Base-by-base conservation (phyloP, 2,329 filamentous ascomycete species). In the Sarocladiaceae sp. region DNA sequence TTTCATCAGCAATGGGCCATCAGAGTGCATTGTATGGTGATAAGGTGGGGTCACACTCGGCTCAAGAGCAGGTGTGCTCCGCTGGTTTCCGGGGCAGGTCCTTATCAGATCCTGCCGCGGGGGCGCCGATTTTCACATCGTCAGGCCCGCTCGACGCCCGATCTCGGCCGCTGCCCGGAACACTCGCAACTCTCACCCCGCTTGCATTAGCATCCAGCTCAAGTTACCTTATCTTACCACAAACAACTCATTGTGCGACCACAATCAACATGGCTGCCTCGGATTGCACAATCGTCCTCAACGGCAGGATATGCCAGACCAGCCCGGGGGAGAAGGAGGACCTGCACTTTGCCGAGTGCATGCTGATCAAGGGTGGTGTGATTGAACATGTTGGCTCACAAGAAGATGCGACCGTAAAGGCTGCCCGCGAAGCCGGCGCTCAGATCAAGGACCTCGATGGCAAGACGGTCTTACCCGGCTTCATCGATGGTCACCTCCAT, bases 401-500 rank as follows among this genome's bases (percentile, higher is more conserved):
- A 4, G 54, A 60, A 0, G 62, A 68, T 48, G 35, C 52, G 0
- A 53, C 55, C 11, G 60, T 63, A 2, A 35, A 52, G 2, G 50
- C 56, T 1, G 67, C 65, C 3, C 59, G 57, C 31, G 51, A 55
- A 3, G 53, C 54, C 3, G 65, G 61, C 15, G 61, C 59, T 23
- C 31, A 42, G 8, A 39, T 59, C 17, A 57, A 59, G 25, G 62
- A 72, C 28, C 51, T 72, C 3, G 50, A 48, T 1, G 66, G 68
- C 1, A 60, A 60, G 20, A 70, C 68, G 1, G 65, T 82, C 3
- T 66, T 82, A 2, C 79, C 79, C 0, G 73, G 78, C 13, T 82
- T 83, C 64, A 74, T 82, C 35, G 79, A 83, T 54, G 78, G 76
- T 5, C 79, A 83, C 55, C 72, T 80, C 64, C 79, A 83, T 58